Conservation (phyloP, 1,284 basidiomycete genomes). For the Apiotrichum sp. region DNA sequence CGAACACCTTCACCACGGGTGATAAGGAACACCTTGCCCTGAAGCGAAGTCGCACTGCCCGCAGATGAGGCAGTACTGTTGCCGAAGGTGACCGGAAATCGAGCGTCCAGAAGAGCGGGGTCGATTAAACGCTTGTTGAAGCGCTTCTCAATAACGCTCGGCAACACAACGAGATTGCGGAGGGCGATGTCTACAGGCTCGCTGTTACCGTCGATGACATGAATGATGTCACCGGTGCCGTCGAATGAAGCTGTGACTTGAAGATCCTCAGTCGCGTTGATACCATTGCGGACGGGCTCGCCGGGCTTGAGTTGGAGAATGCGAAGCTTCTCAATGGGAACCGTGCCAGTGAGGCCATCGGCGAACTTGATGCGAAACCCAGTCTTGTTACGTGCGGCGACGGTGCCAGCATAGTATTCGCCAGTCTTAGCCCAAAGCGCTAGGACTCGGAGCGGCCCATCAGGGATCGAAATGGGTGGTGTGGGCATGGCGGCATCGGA, state of each 20-base stretch:
- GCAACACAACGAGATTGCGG: slow-evolving; percentile 1
- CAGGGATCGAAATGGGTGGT: not conserved
- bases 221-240: not conserved
- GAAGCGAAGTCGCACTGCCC: not conserved
- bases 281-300: slow-evolving; percentile 7
- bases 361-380: slow-evolving; percentile 12
- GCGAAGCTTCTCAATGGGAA: slow-evolving; percentile 5
- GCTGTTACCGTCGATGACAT: not conserved
- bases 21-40: slow-evolving; percentile 18
- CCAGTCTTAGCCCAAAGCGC: slow-evolving; percentile 7
- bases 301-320: slow-evolving; percentile 9
- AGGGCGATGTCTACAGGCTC: not conserved
- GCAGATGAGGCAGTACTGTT: not conserved
- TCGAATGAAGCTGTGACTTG: slow-evolving; percentile 4
- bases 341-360: not conserved
- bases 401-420: slow-evolving; percentile 13
- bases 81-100: not conserved
- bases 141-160: not conserved
- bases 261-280: not conserved
- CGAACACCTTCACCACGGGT: slow-evolving; percentile 27
- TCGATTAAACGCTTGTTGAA: slow-evolving; percentile 8
- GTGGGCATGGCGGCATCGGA: not conserved
- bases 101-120: not conserved
- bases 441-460: slow-evolving; percentile 10
- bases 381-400: slow-evolving; percentile 3